A percentile compares a stretch with the other conserved stretches of the same genome.
phyloP scores from a whole-genome alignment of 2,329 filamentous ascomycete genomes.

The Pseudodiploospora longispora region DNA sequence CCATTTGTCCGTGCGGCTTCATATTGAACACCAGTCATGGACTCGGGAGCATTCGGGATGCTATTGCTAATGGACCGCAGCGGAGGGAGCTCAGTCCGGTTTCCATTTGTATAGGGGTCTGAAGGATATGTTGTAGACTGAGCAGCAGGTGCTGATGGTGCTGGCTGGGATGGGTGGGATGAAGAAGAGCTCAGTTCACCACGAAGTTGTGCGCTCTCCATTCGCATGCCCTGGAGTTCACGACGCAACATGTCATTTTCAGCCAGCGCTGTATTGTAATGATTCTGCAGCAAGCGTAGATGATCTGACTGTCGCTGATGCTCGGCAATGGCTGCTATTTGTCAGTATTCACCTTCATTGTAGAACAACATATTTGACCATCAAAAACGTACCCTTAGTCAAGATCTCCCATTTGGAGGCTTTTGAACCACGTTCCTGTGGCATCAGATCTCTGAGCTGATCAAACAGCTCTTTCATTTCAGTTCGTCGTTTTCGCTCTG shows the following conservation, averaged over 20 bases:
- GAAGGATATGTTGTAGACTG: constrained; percentile 17
- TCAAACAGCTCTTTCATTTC: constrained; percentile 89
- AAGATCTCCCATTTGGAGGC: constrained; percentile 87
- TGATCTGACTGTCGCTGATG: constrained; percentile 47
- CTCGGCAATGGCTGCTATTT: constrained; percentile 48
- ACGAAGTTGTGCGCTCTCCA: constrained; percentile 42
- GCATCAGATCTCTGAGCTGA: constrained; percentile 68
- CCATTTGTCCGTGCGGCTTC: constrained; percentile 41
- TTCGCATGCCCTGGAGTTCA: constrained; percentile 38
- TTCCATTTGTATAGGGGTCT: constrained; percentile 23
- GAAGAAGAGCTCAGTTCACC: constrained; percentile 22
- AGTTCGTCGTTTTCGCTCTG: constrained; percentile 72
- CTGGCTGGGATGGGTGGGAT: constrained; percentile 18
- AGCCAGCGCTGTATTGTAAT: constrained; percentile 31
- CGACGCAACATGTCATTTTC: constrained; percentile 43
- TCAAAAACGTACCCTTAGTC: constrained; percentile 59
- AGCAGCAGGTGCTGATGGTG: constrained; percentile 15
- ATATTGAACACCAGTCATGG: constrained; percentile 61
- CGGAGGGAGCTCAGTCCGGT: constrained; percentile 47
- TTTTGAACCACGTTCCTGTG: constrained; percentile 73
- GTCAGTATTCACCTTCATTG: constrained; percentile 8
- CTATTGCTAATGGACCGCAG: constrained; percentile 43
- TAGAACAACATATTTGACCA: background rate
- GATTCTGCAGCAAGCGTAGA: constrained; percentile 38
- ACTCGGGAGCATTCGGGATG: constrained; percentile 41